phyloP scores from a whole-genome alignment of 2,329 filamentous ascomycete genomes.

The Teratosphaeria epicoccoides region DNA sequence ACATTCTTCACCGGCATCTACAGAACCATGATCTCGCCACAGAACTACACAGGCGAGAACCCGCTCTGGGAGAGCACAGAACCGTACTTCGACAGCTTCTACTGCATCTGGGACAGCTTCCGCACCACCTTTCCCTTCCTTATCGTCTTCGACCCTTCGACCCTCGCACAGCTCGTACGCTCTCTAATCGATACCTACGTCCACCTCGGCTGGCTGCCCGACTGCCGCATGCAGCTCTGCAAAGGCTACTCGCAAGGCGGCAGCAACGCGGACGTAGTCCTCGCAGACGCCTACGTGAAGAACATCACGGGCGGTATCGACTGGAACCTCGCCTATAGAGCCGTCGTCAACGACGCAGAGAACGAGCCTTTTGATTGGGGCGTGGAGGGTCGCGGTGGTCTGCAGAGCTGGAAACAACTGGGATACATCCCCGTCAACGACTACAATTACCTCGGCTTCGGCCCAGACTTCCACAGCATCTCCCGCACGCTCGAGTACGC shows the following conservation, averaged over 20 bases:
- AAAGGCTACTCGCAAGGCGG: constrained; percentile 60
- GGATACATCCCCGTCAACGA: constrained; percentile 53
- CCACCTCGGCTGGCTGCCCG: constrained; percentile 59
- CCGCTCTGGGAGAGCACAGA: constrained; percentile 50
- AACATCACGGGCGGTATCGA: constrained; percentile 51
- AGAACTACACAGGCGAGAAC: constrained; percentile 33
- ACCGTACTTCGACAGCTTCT: constrained; percentile 63
- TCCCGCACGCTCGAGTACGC: constrained; percentile 58
- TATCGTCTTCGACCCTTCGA: constrained; percentile 51
- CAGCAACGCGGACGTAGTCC: constrained; percentile 55
- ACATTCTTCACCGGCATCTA: constrained; percentile 43
- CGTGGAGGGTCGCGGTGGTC: constrained; percentile 55
- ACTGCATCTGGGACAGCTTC: constrained; percentile 56
- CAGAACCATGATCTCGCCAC: constrained; percentile 57
- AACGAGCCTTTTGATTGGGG: constrained; percentile 48
- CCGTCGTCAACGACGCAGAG: constrained; percentile 57
- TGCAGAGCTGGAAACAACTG: constrained; percentile 54
- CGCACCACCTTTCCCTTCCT: constrained; percentile 54
- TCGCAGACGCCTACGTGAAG: constrained; percentile 62
- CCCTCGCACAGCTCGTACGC: constrained; percentile 55
- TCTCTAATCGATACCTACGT: constrained; percentile 56
- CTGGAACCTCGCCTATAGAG: constrained; percentile 51
- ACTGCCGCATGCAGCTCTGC: constrained; percentile 57
- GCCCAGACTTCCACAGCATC: constrained; percentile 45
- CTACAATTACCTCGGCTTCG: background rate